Evolutionary conservation across 78 protist genomes (phyloP).

Genomic region (Dictyostelium discoideum): DNA sequence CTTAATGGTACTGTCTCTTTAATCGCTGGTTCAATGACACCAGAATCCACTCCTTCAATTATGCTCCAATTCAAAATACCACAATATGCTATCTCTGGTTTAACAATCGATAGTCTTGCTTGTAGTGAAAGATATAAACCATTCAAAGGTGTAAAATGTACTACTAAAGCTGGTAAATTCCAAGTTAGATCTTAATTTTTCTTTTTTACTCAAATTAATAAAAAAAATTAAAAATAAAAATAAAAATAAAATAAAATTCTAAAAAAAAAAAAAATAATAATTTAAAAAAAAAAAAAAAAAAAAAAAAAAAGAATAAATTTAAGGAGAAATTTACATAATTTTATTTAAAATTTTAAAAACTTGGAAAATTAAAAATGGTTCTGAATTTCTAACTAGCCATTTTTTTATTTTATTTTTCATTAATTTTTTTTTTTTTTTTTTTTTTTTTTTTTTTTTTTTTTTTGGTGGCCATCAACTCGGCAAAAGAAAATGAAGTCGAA

Average conservation of each 20-base stretch:
- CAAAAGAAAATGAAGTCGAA: too few species aligned
- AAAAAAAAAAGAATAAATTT: too few species aligned
- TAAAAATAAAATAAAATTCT: background rate
- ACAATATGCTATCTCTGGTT: slow-evolving; percentile 60
- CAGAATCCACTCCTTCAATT: slow-evolving; percentile 63
- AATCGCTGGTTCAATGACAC: slow-evolving; percentile 26
- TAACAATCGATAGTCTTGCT: slow-evolving; percentile 36
- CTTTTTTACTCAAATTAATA: background rate
- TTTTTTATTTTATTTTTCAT: too few species aligned
- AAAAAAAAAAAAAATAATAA: too few species aligned
- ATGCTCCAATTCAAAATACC: slow-evolving; percentile 53
- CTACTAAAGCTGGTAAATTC: slow-evolving; percentile 87
- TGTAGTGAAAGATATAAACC: slow-evolving; percentile 88
- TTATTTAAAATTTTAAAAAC: too few species aligned
- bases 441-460: too few species aligned
- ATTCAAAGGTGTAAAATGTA: slow-evolving; percentile 87
- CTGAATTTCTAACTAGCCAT: too few species aligned
- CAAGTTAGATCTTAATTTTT: slow-evolving; percentile 83
- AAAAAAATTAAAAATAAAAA: background rate
- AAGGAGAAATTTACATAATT: too few species aligned
- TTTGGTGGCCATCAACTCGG: too few species aligned
- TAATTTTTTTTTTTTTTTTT: too few species aligned
- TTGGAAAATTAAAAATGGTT: too few species aligned
- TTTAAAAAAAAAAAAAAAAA: too few species aligned
- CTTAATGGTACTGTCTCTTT: slow-evolving; percentile 56